These are phyloP conservation scores for Smittium mucronatum DNA, from an alignment of 371 early-diverging fungal genomes.

Conservation along the genomic window DNA sequence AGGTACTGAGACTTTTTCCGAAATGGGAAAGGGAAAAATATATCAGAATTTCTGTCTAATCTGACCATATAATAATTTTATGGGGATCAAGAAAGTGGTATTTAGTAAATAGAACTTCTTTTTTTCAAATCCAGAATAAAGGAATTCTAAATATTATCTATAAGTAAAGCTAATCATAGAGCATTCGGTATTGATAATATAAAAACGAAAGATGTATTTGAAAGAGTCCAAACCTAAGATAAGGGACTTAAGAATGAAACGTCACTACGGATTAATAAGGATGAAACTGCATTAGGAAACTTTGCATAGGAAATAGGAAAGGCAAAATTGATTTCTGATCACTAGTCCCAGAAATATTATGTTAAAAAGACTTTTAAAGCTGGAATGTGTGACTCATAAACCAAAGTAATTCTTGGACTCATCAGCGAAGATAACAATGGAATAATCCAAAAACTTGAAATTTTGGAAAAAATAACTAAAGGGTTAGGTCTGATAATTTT, in stretches of 20 bases:
- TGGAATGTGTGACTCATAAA: background rate
- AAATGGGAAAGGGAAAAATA: slow-evolving; percentile 24
- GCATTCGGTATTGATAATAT: slow-evolving; percentile 28
- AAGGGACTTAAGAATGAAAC: background rate
- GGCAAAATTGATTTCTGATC: slow-evolving; percentile 4
- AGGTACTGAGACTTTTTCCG: slow-evolving; percentile 26
- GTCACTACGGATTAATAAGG: background rate
- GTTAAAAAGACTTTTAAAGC: background rate
- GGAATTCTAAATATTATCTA: slow-evolving; percentile 18
- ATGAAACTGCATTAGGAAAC: background rate
- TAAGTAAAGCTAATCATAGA: slow-evolving; percentile 28
- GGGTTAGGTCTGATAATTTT: background rate
- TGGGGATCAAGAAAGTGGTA: background rate
- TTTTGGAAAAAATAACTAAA: background rate
- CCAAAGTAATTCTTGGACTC: background rate
- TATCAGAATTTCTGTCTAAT: slow-evolving; percentile 25
- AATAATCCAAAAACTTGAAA: background rate
- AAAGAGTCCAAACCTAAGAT: background rate
- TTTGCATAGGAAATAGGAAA: slow-evolving; percentile 13
- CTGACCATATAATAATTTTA: slow-evolving; percentile 29
- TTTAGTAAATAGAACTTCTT: slow-evolving; percentile 14
- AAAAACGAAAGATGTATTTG: slow-evolving; percentile 13
- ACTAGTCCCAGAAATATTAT: background rate
- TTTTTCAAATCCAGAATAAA: slow-evolving; percentile 20
- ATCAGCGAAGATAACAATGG: background rate